Evolutionary conservation across 148 eudicot species (phyloP).

Genomic region (Nepenthes mirabilis): DNA sequence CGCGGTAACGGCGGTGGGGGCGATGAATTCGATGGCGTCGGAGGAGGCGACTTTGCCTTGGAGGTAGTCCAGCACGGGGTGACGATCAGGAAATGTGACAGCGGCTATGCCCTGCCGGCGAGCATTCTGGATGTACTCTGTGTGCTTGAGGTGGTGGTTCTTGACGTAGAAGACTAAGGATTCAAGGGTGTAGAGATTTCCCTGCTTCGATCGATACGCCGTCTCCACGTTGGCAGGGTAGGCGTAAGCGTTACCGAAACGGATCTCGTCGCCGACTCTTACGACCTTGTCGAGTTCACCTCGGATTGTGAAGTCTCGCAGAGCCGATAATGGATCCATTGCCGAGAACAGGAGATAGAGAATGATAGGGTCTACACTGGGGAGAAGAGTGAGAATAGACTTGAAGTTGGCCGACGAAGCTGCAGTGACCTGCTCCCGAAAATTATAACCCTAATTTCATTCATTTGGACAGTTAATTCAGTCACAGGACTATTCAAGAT

Average conservation of each 20-base stretch:
- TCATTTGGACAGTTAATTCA: too few relatives aligned
- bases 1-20: slow-evolving; percentile 8
- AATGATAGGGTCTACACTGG: not conserved
- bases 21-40: slow-evolving; percentile 41
- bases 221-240: slow-evolving; percentile 59
- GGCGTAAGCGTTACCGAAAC: slow-evolving; percentile 39
- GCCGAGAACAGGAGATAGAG: not conserved
- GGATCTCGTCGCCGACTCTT: slow-evolving; percentile 40
- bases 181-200: slow-evolving; percentile 71
- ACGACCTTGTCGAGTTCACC: slow-evolving; percentile 45
- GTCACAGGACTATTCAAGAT: too few relatives aligned
- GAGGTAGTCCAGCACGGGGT: slow-evolving; percentile 66
- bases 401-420: too few relatives aligned
- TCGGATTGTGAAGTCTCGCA: slow-evolving; percentile 67
- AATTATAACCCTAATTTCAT: too few relatives aligned
- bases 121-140: slow-evolving; percentile 55
- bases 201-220: slow-evolving; percentile 69
- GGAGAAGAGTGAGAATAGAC: too few relatives aligned
- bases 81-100: slow-evolving; percentile 75
- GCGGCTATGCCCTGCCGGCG: slow-evolving; percentile 38
- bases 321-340: slow-evolving; percentile 77
- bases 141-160: slow-evolving; percentile 51
- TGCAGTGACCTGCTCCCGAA: too few relatives aligned
- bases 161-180: slow-evolving; percentile 67
- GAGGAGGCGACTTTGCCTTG: slow-evolving; percentile 50